Base-by-base conservation (phyloP, 2,329 filamentous ascomycete genomes). In the Parastagonospora avenae region DNA sequence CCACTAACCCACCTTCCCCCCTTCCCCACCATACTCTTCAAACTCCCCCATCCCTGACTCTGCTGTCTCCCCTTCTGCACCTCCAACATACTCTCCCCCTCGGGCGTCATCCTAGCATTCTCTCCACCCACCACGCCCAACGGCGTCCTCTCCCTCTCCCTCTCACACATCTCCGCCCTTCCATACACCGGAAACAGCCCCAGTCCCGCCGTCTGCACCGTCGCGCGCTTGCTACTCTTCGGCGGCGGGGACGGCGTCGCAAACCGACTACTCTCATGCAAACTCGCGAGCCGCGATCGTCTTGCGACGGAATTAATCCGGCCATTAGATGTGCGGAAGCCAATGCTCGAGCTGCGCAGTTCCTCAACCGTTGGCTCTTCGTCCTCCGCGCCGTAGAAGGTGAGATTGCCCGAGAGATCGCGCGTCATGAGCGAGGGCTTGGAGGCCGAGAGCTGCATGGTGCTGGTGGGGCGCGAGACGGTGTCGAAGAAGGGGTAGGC, bases 11-110 rank as follows among this genome's bases (percentile, higher is more conserved):
- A 56, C 29, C 50, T 33, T 39, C 52, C 54, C 8, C 48, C 47
- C 38, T 59, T 45, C n/a, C 57, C 41, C 35, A 66, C 30, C 30
- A 61, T 51, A 15, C 47, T 50, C 53, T 59, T 68, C 54, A 59
- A 47, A 45, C 60, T 65, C 24, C 63, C 63, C 67, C 63, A 64
- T 30, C 56, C 63, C 52, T n/a, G n/a, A n/a, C n/a, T n/a, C n/a
- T 57, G 61, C 54, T 24, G 19, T 24, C 49, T 50, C 30, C 51
- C 43, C 50, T 50, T 56, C 24, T 16, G 59, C 50, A 60, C 59
- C n/a, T 52, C 43, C 12, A 44, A n/a, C 55, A 46, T 59, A 52
- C 48, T 57, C 15, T 47, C 59, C 8, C 39, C 29, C 29, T 55
- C 56, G 8, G 53, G 55, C 39, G 46, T 58, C n/a, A 38, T 46